These are phyloP conservation scores for Hypomontagnella submonticulosa DNA, from an alignment of 495 filamentous ascomycete species.

Conservation along the genomic window DNA sequence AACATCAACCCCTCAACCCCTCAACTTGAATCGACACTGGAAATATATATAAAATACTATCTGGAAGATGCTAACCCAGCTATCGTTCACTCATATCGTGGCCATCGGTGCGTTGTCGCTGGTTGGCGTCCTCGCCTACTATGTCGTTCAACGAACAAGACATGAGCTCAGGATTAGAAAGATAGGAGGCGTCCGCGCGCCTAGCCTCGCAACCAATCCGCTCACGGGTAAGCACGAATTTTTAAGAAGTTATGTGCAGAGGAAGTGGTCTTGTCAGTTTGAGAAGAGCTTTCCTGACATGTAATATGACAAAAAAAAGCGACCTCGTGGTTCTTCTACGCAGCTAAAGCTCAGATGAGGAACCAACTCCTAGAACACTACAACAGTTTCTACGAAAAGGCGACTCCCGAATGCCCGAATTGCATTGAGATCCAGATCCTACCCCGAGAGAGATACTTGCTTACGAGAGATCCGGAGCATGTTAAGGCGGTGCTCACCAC, in stretches of 20 bases:
- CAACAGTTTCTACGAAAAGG: slow-evolving; percentile 44
- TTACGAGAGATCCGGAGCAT: slow-evolving; percentile 67
- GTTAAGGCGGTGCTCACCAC: slow-evolving; percentile 67
- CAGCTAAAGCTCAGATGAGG: slow-evolving; percentile 43
- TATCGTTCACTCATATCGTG: slow-evolving; percentile 22
- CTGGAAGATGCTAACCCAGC: slow-evolving; percentile 21
- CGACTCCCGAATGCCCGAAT: slow-evolving; percentile 52
- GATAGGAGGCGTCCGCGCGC: slow-evolving; percentile 37
- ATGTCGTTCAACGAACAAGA: slow-evolving; percentile 26
- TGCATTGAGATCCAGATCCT: slow-evolving; percentile 50
- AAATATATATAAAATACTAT: background rate
- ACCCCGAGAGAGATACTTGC: slow-evolving; percentile 53
- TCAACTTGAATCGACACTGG: too few relatives aligned
- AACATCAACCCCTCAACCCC: too few relatives aligned
- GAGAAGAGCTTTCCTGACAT: slow-evolving; percentile 16
- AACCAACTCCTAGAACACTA: slow-evolving; percentile 51
- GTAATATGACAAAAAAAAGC: slow-evolving; percentile 23
- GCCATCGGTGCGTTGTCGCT: slow-evolving; percentile 9
- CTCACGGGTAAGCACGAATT: slow-evolving; percentile 32
- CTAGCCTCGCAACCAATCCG: slow-evolving; percentile 30
- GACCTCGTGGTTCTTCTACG: slow-evolving; percentile 11
- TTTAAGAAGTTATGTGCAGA: background rate
- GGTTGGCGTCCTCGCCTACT: slow-evolving; percentile 23
- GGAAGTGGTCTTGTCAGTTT: background rate
- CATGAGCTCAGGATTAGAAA: slow-evolving; percentile 35